phyloP scores from a whole-genome alignment of 208 protist genomes.

The Polymyxa betae region DNA sequence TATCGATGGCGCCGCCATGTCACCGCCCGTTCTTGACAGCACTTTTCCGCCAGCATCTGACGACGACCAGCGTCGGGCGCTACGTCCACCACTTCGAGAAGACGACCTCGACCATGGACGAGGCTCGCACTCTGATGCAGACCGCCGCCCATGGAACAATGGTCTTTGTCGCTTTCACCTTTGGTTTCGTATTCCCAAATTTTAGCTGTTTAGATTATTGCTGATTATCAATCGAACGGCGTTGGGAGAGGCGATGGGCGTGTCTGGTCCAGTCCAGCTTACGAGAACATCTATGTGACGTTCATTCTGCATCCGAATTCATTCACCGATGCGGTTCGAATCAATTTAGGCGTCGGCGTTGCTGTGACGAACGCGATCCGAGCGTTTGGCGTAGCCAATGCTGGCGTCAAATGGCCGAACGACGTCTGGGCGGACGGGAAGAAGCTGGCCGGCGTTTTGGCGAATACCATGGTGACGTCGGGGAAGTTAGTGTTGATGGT shows the following conservation, averaged over 20 bases:
- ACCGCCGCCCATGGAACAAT: not conserved
- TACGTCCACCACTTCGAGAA: not conserved
- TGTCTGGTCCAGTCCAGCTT: not conserved
- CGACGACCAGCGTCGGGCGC: not conserved
- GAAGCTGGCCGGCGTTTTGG: not conserved
- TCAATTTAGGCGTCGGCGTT: not conserved
- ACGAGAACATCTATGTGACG: not conserved
- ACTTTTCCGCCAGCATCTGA: not conserved
- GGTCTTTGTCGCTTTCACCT: no score
- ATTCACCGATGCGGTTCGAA: not conserved
- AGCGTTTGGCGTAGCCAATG: not conserved
- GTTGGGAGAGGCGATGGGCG: not conserved
- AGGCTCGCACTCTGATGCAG: not conserved
- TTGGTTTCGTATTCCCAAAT: no score
- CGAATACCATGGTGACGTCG: not conserved
- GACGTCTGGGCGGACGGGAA: not conserved
- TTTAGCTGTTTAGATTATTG: not conserved
- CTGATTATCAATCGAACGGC: not conserved
- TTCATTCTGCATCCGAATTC: not conserved
- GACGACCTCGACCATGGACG: not conserved
- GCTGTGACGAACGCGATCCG: not conserved
- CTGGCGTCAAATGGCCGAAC: slow-evolving; percentile 5
- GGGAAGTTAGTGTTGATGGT: no score
- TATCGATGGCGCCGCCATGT: no score
- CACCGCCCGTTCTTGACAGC: not conserved